A percentile compares a stretch with the other conserved stretches of the same genome.
Conservation (phyloP, 805 yeast genomes). For the Yarrowia alimentaria region DNA sequence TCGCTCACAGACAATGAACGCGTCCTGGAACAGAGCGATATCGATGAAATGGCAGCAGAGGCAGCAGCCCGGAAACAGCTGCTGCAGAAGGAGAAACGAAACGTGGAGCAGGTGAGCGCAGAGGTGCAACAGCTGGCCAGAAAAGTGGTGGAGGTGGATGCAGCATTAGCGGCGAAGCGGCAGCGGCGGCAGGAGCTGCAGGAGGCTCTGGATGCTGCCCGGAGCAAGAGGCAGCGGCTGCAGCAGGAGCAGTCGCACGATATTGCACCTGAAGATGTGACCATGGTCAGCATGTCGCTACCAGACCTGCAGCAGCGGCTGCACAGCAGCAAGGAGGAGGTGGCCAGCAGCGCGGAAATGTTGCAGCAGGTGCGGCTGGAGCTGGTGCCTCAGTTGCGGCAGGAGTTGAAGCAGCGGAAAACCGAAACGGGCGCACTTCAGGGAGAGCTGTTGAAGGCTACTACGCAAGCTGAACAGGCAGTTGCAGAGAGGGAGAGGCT, state of each 20-base stretch:
- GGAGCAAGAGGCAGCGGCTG: neutral
- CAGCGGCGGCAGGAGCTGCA: neutral
- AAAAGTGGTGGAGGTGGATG: slow-evolving; percentile 3
- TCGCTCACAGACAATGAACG: slow-evolving; percentile 8
- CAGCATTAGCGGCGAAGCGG: neutral
- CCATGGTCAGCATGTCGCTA: slow-evolving; percentile 8
- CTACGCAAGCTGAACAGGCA: slow-evolving; percentile 12
- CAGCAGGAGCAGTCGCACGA: neutral
- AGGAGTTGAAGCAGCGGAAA: neutral
- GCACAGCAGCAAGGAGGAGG: neutral
- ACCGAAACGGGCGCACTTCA: slow-evolving; percentile 14
- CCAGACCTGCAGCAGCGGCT: slow-evolving; percentile 2
- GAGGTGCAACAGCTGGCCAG: slow-evolving; percentile 7
- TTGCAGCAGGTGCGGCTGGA: neutral
- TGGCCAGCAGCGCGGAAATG: slow-evolving; percentile 12
- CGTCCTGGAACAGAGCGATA: slow-evolving; percentile 15
- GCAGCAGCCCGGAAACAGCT: neutral
- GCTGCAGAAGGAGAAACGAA: slow-evolving; percentile 20
- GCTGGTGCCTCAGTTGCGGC: slow-evolving; percentile 8
- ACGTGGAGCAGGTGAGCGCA: slow-evolving; percentile 2
- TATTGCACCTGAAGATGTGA: neutral
- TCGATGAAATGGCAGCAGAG: slow-evolving; percentile 15
- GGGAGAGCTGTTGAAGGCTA: slow-evolving; percentile 7
- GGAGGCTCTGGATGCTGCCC: neutral
- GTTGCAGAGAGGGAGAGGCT: slow-evolving; percentile 25